Evolutionary conservation across 306 rosid species (phyloP).

Genomic region (Glycyrrhiza uralensis): DNA sequence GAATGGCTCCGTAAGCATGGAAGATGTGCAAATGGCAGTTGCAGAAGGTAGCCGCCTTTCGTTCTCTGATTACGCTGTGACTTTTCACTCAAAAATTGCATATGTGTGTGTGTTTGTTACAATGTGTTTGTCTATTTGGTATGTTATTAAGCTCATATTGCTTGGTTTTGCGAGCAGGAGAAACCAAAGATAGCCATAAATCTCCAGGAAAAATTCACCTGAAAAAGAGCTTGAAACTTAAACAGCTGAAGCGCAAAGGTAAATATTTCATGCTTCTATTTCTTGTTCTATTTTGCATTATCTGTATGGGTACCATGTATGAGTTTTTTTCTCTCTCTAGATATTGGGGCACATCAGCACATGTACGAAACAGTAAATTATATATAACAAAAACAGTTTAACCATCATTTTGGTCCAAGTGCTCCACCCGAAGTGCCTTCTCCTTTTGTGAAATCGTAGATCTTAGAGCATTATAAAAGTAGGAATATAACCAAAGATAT

Average conservation of each 20-base stretch:
- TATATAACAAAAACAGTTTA: not conserved
- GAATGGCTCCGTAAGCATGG: constrained; percentile 64
- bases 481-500: not conserved
- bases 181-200: constrained; percentile 20
- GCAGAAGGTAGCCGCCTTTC: constrained; percentile 52
- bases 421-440: not conserved
- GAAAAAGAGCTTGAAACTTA: constrained; percentile 61
- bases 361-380: not conserved
- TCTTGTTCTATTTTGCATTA: not conserved
- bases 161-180: constrained; percentile 31
- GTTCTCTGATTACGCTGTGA: not conserved
- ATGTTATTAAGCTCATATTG: not conserved
- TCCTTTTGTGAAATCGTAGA: not conserved
- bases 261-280: not conserved
- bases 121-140: not conserved
- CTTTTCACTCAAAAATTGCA: too few relatives aligned
- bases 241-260: constrained; percentile 57
- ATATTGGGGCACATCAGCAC: not conserved
- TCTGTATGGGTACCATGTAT: not conserved
- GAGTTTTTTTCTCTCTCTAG: not conserved
- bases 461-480: not conserved
- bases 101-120: too few relatives aligned
- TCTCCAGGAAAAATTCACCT: constrained; percentile 37
- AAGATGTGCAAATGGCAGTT: constrained; percentile 86
- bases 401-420: not conserved